Percentiles rank a stretch among this genome's conserved stretches.
phyloP scores from a whole-genome alignment of 768 basidiomycete species.

The Dacryopinax spathularia region DNA sequence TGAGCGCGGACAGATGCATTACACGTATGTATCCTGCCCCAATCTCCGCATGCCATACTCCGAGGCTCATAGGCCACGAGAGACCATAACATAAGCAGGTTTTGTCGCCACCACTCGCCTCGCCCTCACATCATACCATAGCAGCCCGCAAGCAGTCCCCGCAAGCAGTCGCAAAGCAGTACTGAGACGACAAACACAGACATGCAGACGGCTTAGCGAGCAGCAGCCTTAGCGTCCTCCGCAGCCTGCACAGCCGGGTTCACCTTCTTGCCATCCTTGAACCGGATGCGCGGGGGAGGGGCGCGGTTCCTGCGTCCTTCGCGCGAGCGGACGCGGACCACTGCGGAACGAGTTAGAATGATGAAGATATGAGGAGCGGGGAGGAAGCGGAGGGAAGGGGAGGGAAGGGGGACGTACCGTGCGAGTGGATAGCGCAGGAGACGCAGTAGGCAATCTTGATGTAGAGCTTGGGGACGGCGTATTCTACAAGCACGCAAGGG shows the following conservation, averaged over 20 bases:
- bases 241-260: conserved; percentile 91
- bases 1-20: no score
- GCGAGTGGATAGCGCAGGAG: conserved; percentile 97
- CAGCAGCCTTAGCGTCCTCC: conserved; percentile 37
- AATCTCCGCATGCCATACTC: no score
- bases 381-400: background rate
- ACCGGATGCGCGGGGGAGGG: conserved; percentile 87
- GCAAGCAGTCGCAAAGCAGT: no score
- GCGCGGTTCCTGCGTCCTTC: conserved; percentile 95
- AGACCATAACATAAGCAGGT: no score
- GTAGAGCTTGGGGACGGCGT: conserved; percentile 92
- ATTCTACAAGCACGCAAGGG: conserved; percentile 52
- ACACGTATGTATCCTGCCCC: no score
- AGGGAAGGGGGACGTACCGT: conserved; percentile 43
- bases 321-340: conserved; percentile 94
- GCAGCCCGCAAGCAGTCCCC: no score
- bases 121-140: no score
- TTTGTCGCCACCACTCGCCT: no score
- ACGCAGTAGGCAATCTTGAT: conserved; percentile 98
- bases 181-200: no score
- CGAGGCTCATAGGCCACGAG: no score
- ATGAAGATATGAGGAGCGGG: background rate
- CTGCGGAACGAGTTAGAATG: conserved; percentile 29
- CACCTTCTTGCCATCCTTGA: conserved; percentile 93
- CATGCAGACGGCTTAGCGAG: no score